Evolutionary conservation across 257 asterid genomes (phyloP).

Genomic region (Marsdenia floribunda): DNA sequence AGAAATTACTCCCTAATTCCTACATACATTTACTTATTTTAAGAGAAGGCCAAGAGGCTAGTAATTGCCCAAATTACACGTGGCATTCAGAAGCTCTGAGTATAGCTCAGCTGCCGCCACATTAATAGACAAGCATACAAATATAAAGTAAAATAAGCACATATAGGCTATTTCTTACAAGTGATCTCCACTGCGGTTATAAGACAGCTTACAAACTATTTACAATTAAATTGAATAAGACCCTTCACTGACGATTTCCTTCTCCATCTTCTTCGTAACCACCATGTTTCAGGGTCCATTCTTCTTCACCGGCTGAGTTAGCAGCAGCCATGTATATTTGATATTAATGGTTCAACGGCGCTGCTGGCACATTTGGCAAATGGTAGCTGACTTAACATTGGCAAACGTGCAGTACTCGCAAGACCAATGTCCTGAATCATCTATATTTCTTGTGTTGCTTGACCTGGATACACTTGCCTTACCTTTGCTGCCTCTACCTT

Average conservation of each 20-base stretch:
- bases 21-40: neutral
- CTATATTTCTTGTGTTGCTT: conserved; percentile 47
- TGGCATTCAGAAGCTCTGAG: neutral
- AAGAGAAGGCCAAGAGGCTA: neutral
- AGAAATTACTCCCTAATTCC: neutral
- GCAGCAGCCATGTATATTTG: neutral
- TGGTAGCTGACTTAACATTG: conserved; percentile 41
- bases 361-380: conserved; percentile 71
- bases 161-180: neutral
- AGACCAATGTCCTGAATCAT: conserved; percentile 69
- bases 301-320: neutral
- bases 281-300: neutral
- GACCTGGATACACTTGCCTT: conserved; percentile 59
- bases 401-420: conserved; percentile 74
- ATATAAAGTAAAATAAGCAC: neutral
- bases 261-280: neutral
- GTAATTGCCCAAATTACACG: neutral
- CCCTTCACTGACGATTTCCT: neutral
- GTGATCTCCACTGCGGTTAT: neutral
- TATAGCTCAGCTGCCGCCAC: neutral
- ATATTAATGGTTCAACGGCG: conserved; percentile 34
- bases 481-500: conserved; percentile 52
- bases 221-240: conserved; percentile 9
- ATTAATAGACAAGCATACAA: neutral
- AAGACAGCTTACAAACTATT: conserved; percentile 16